Conservation (phyloP, 352 stramenopile species). For the Phytopythium montanum region DNA sequence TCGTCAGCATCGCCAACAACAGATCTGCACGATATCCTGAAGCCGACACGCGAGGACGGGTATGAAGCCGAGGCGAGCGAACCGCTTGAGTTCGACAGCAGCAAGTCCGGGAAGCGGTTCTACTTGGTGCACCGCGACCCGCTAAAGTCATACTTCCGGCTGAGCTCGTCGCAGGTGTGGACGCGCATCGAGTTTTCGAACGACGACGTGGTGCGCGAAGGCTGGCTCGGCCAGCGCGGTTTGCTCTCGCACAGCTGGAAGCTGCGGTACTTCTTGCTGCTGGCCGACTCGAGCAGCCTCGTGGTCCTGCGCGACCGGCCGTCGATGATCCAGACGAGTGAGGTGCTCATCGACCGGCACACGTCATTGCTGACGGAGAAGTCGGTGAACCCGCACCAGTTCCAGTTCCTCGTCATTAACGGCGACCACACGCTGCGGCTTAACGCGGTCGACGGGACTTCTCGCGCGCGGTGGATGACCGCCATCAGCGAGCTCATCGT, state of each 20-base stretch:
- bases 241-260: constrained; percentile 80
- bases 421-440: constrained; percentile 59
- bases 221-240: constrained; percentile 68
- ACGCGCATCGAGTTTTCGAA: constrained; percentile 60
- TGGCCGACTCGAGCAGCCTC: constrained; percentile 62
- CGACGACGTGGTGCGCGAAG: constrained; percentile 69
- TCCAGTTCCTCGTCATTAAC: constrained; percentile 81
- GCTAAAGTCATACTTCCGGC: constrained; percentile 57
- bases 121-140: constrained; percentile 73
- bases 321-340: constrained; percentile 65
- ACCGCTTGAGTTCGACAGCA: neutral
- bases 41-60: neutral
- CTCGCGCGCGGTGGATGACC: constrained; percentile 60
- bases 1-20: neutral
- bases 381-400: constrained; percentile 61
- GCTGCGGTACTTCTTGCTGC: constrained; percentile 78
- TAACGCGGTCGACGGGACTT: constrained; percentile 63
- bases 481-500: constrained; percentile 83
- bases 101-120: constrained; percentile 26
- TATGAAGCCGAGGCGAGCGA: neutral
- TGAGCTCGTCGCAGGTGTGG: constrained; percentile 32
- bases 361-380: constrained; percentile 67
- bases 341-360: constrained; percentile 71
- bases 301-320: constrained; percentile 71
- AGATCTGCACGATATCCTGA: neutral